Evolutionary conservation across 176 grass and related monocot species (phyloP), one percentile per base, ranked within the genome.

Genomic region (Oryza brachyantha): DNA sequence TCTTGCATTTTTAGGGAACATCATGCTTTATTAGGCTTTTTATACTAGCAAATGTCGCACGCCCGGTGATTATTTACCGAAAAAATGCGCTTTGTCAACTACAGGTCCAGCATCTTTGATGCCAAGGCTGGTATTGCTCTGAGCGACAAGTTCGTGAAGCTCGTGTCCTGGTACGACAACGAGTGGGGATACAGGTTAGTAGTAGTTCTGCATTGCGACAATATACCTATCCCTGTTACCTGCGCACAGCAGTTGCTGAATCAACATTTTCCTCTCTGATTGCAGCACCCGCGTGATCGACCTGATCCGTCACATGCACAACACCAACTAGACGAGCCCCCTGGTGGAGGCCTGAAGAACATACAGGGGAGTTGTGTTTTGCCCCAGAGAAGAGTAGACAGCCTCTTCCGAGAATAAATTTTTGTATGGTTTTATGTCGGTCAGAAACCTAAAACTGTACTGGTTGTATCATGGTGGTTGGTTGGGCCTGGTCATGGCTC

Each of bases 281-380:
- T 85, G 26, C 85, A 98, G 95, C 89, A 70, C 84, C 28, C 92
- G 95, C 5, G 95, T 98, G 22, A 7, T 98, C 41, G 95, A 98
- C 70, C 73, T 98, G 16, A 81, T 98, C 90, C 92, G 89, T 43
- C 95, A 98, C 87, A 94, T 97, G 13, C 40, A 78, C 87, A 78
- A 36, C 78, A 83, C 84, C 79, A 86, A 93, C 69, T 93, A 90
- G 73, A 72, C 9, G 29, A 41, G 60, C 69, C 12, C 4, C 21
- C 52, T 57, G 21, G 10, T 57, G 52, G 17, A 57, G 37, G 55
- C 1, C 3, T 58, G 65, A 73, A 54, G 65, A 68, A 54, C 75
- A 83, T 87, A 76, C 73, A 46, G n/a, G 45, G 48, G 55, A 80
- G 54, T 14, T 10, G 28, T 73, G 61, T 48, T 84, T 73, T 79